phyloP scores from a whole-genome alignment of 1,284 basidiomycete species.

The Malassezia restricta region DNA sequence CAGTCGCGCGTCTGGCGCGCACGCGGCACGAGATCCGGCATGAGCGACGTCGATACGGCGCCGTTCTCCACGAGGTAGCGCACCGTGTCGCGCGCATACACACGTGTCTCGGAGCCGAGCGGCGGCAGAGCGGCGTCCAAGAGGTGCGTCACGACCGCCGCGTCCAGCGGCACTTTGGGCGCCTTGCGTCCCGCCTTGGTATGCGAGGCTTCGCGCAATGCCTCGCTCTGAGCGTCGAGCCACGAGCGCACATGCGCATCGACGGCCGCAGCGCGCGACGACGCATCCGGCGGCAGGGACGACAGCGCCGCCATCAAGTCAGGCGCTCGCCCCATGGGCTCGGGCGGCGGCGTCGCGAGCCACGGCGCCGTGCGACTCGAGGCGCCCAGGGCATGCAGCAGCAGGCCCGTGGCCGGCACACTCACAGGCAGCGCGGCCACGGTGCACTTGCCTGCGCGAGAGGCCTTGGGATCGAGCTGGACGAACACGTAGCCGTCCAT shows the following conservation, averaged over 20 bases:
- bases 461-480: constrained; percentile 4
- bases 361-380: constrained; percentile 9
- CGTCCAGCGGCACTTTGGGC: constrained; percentile 6
- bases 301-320: background rate
- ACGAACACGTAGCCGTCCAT: constrained; percentile 6
- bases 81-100: constrained; percentile 9
- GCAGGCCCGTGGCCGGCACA: constrained; percentile 6
- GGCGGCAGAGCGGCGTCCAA: constrained; percentile 5
- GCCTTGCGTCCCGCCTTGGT: constrained; percentile 13
- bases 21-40: constrained; percentile 7
- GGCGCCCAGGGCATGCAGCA: constrained; percentile 12
- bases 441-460: background rate
- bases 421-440: constrained; percentile 11
- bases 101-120: background rate
- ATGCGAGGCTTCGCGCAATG: constrained; percentile 1
- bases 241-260: constrained; percentile 2
- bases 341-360: background rate
- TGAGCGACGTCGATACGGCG: constrained; percentile 1
- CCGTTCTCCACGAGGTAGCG: constrained; percentile 15
- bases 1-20: constrained; percentile 11
- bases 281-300: background rate
- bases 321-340: background rate
- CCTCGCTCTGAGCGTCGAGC: constrained; percentile 1
- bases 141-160: constrained; percentile 1
- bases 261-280: background rate